These are phyloP conservation scores for Blastobotrys arbuscula DNA, from an alignment of 1,139 yeast species.

Conservation along the genomic window DNA sequence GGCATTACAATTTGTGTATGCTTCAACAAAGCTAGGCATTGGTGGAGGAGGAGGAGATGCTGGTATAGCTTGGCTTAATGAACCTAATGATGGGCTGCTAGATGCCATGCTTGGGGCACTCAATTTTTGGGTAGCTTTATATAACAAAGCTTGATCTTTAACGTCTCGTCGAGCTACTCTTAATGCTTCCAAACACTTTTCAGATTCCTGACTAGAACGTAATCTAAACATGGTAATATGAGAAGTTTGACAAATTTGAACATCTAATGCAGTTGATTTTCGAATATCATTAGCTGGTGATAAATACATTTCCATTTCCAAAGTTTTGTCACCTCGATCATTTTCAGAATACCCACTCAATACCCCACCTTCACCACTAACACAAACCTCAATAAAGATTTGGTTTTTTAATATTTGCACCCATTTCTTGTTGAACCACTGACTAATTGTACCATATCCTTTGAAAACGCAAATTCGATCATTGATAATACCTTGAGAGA, in stretches of 20 bases:
- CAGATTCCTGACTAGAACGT: constrained; percentile 24
- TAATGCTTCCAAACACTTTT: constrained; percentile 24
- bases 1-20: neutral
- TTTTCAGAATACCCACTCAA: constrained; percentile 13
- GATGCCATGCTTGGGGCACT: constrained; percentile 23
- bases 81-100: constrained; percentile 23
- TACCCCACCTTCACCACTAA: constrained; percentile 24
- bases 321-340: neutral
- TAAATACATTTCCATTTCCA: constrained; percentile 17
- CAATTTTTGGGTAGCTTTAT: constrained; percentile 11
- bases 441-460: constrained; percentile 20
- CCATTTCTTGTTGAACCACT: constrained; percentile 23
- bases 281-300: constrained; percentile 22
- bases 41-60: constrained; percentile 1
- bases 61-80: constrained; percentile 10
- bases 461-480: constrained; percentile 15
- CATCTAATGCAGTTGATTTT: constrained; percentile 28
- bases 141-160: constrained; percentile 22
- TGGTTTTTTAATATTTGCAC: constrained; percentile 16
- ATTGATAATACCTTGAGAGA: neutral
- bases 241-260: constrained; percentile 25
- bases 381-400: constrained; percentile 19
- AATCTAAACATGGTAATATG: constrained; percentile 30
- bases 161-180: constrained; percentile 24
- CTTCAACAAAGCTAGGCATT: neutral